Evolutionary conservation across 2,329 filamentous ascomycete genomes (phyloP), one percentile per base, ranked within the genome.

Genomic region (Talaromyces sp.): DNA sequence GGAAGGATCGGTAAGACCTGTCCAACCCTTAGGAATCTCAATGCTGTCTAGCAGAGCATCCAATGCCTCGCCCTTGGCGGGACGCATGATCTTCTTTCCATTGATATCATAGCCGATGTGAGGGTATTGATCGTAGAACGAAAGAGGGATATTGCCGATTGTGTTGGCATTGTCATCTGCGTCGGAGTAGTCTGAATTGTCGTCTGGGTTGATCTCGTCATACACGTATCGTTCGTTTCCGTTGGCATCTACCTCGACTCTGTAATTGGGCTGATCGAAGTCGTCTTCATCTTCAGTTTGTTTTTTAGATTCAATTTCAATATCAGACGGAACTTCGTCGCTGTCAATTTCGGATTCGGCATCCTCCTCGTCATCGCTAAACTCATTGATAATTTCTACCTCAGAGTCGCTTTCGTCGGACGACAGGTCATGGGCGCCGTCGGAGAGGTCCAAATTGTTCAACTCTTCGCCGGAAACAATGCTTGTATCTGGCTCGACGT

Each of bases 81-180:
- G 95, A 61, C 95, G 90, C 89, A 97, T 91, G 69, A 99, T 97
- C 79, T 91, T 96, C 85, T 96, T 97, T 78, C 95, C 95, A 78
- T 99, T 96, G 81, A 99, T 98, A 73, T 97, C 92, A 80, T 99
- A 99, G 67, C 95, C 95, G 75, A 99, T 97, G 77, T 99, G 95
- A 60, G 95, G 95, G 76, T 97, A 99, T 40, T 92, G 91, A 77
- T 99, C 95, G 82, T 99, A 99, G 80, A 97, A 98, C 2, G 91
- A 90, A 59, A 98, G 82, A 5, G 93, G 92, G 67, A 99, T 99
- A 75, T 98, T 85, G 70, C 95, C 96, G 72, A 99, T 97, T 0
- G 95, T 98, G 80, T 99, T 99, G 61, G 84, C 84, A 31, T 89
- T 87, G 64, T 87, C 90, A 68, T 90, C 88, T 3, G 89, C 89